These are phyloP conservation scores for Annona cherimola DNA, from an alignment of 164 flowering plant species.

Conservation along the genomic window DNA sequence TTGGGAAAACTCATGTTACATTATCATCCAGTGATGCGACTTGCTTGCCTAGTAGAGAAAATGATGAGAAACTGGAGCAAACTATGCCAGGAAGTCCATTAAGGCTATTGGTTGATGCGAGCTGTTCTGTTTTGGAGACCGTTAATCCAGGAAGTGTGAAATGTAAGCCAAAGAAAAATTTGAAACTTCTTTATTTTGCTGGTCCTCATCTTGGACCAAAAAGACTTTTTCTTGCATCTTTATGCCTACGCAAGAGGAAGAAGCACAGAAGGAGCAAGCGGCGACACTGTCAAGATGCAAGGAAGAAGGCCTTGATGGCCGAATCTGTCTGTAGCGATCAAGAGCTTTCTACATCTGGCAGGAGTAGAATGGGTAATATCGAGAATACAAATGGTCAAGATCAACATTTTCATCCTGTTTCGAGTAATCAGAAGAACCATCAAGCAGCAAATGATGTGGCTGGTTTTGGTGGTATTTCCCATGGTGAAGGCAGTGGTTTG, in stretches of 20 bases:
- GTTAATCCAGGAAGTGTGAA: slow-evolving; percentile 7
- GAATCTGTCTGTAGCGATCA: slow-evolving; percentile 15
- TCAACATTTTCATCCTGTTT: slow-evolving; percentile 16
- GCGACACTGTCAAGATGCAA: background rate
- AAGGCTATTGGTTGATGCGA: slow-evolving; percentile 5
- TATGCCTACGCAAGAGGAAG: slow-evolving; percentile 45
- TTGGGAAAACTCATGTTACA: background rate
- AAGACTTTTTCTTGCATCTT: slow-evolving; percentile 32
- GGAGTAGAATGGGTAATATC: slow-evolving; percentile 6
- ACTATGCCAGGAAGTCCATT: slow-evolving; percentile 12
- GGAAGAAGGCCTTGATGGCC: slow-evolving; percentile 18
- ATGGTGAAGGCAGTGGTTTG: slow-evolving; percentile 18
- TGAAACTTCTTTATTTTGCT: slow-evolving; percentile 22
- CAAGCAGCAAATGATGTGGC: slow-evolving; percentile 2
- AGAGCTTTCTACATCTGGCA: slow-evolving; percentile 48
- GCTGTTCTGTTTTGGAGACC: slow-evolving; percentile 11
- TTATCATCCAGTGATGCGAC: slow-evolving; percentile 2
- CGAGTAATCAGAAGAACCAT: slow-evolving; percentile 12
- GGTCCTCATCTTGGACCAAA: slow-evolving; percentile 33
- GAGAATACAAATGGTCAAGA: slow-evolving; percentile 12
- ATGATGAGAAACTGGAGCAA: slow-evolving; percentile 1
- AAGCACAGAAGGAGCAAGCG: slow-evolving; percentile 31
- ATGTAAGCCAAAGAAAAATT: slow-evolving; percentile 28
- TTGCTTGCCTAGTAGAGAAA: slow-evolving; percentile 8
- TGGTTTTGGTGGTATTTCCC: slow-evolving; percentile 4